These are phyloP conservation scores for Dactylellina sp. DNA, from an alignment of 2,329 filamentous ascomycete species.

Conservation along the genomic window DNA sequence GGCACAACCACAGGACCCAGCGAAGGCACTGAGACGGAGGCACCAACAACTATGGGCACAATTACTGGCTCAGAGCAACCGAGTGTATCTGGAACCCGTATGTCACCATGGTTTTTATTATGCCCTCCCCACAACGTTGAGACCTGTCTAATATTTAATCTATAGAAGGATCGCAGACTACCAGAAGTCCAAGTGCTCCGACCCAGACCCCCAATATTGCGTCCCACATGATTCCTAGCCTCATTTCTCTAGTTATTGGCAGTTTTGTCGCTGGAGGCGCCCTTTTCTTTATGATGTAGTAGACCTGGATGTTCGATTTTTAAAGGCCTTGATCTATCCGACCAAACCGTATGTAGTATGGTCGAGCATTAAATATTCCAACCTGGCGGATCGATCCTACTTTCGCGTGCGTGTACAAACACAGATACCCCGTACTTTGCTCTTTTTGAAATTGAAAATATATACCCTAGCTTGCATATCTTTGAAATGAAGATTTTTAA, in stretches of 20 bases:
- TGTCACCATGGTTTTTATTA: neutral
- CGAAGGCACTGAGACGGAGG: too few species aligned
- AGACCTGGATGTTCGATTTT: neutral
- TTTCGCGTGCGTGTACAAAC: slow-evolving; percentile 7
- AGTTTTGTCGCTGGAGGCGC: slow-evolving; percentile 47
- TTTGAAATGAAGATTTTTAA: too few species aligned
- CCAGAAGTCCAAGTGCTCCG: slow-evolving; percentile 25
- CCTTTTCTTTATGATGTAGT: slow-evolving; percentile 34
- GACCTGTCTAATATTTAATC: too few species aligned
- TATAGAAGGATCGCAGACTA: slow-evolving; percentile 44
- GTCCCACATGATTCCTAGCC: slow-evolving; percentile 40
- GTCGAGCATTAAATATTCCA: neutral
- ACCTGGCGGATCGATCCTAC: neutral
- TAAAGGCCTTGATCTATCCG: too few species aligned
- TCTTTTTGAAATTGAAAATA: slow-evolving; percentile 1
- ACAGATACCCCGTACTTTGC: slow-evolving; percentile 30
- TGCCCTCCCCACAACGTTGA: neutral
- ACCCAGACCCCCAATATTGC: slow-evolving; percentile 38
- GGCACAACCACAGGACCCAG: slow-evolving; percentile 6
- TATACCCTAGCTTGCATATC: neutral
- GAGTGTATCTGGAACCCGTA: slow-evolving; percentile 34
- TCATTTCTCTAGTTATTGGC: slow-evolving; percentile 37
- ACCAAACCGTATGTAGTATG: neutral
- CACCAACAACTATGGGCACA: too few species aligned
- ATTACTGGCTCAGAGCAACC: slow-evolving; percentile 14